These are phyloP conservation scores for Eucalyptus viminalis DNA, from an alignment of 345 rosid genomes.

Conservation along the genomic window DNA sequence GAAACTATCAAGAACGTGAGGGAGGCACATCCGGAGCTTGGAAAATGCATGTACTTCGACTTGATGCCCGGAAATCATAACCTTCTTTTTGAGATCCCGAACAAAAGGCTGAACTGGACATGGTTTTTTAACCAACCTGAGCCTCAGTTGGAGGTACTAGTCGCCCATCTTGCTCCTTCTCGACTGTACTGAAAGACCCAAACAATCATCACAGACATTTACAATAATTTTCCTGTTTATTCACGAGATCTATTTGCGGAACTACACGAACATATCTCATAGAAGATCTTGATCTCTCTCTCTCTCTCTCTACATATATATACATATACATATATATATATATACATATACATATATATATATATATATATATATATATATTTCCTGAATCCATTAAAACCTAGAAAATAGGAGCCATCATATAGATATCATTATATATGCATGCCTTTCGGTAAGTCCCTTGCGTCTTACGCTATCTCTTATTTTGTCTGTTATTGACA, in stretches of 20 bases:
- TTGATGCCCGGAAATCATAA: no score
- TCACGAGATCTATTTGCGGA: background rate
- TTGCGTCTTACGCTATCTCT: background rate
- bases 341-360: no score
- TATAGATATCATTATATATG: background rate
- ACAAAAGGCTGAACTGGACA: conserved; percentile 50
- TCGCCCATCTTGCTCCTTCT: background rate
- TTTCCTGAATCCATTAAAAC: no score
- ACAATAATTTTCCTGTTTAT: background rate
- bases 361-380: background rate
- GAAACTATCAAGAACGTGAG: no score
- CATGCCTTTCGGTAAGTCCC: background rate
- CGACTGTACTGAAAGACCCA: no score
- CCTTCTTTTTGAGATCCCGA: no score
- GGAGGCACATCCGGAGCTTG: no score
- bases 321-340: no score
- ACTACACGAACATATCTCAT: background rate
- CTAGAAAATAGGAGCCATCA: no score
- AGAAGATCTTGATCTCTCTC: no score
- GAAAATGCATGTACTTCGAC: no score
- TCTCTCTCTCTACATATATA: background rate
- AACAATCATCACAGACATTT: no score
- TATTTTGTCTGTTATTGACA: background rate
- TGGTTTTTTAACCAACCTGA: conserved; percentile 68
- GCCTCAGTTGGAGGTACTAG: conserved; percentile 45